Percentiles rank a stretch among this genome's conserved stretches.
Conservation (phyloP, 73 alveolate genomes). For the Paramecium pentaurelia region DNA sequence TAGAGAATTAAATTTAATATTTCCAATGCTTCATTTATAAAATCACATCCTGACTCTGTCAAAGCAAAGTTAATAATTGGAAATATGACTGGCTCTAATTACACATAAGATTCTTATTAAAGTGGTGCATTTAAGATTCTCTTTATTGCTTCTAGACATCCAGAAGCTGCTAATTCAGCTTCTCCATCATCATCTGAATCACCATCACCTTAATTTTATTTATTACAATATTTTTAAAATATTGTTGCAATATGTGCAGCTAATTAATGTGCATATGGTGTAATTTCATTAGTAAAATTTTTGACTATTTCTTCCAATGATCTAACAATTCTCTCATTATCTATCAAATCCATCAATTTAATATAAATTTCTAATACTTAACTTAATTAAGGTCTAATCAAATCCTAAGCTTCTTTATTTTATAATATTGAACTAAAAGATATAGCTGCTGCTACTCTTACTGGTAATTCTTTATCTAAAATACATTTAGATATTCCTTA, state of each 20-base stretch:
- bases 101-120: neutral
- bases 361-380: constrained; percentile 70
- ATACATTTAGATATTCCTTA: constrained; percentile 58
- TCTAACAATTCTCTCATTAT: constrained; percentile 78
- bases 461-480: constrained; percentile 78
- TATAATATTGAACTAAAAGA: constrained; percentile 65
- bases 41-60: constrained; percentile 80
- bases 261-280: constrained; percentile 81
- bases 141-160: constrained; percentile 80
- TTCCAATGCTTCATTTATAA: constrained; percentile 67
- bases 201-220: constrained; percentile 78
- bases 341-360: constrained; percentile 79
- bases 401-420: constrained; percentile 64
- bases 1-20: constrained; percentile 40
- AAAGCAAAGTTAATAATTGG: constrained; percentile 68
- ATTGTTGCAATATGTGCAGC: constrained; percentile 64
- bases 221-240: constrained; percentile 65
- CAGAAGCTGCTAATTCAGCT: constrained; percentile 71
- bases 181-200: constrained; percentile 65
- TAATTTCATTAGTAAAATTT: constrained; percentile 71
- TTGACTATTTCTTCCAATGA: constrained; percentile 87
- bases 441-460: constrained; percentile 76
- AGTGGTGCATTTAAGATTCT: constrained; percentile 70
- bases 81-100: constrained; percentile 60
- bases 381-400: constrained; percentile 68